These are phyloP conservation scores for Coniochaeta pulveracea DNA, from an alignment of 2,329 filamentous ascomycete genomes.

Conservation along the genomic window DNA sequence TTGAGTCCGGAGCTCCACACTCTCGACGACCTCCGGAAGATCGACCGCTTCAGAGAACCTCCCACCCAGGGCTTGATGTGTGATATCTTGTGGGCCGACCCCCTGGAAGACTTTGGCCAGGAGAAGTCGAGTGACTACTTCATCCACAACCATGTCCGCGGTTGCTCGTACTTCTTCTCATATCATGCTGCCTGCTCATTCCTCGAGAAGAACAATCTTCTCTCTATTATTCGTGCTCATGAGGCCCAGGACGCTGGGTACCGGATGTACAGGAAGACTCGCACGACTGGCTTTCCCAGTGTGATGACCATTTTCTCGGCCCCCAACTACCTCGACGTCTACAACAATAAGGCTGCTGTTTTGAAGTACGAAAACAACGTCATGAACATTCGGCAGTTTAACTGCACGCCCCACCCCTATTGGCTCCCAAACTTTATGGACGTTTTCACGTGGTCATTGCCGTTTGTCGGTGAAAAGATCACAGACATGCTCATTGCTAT, in stretches of 20 bases:
- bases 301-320: conserved; percentile 99
- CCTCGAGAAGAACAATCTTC: conserved; percentile 95
- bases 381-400: conserved; percentile 99
- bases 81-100: conserved; percentile 97
- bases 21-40: conserved; percentile 90
- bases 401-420: conserved; percentile 98
- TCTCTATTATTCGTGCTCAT: conserved; percentile 94
- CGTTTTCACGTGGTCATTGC: conserved; percentile 98
- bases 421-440: conserved; percentile 99
- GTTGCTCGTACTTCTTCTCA: conserved; percentile 98
- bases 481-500: conserved; percentile 99
- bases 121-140: conserved; percentile 98
- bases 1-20: conserved; percentile 93
- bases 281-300: conserved; percentile 94
- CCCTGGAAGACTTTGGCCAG: conserved; percentile 94
- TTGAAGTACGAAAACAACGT: conserved; percentile 99
- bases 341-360: conserved; percentile 99
- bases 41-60: conserved; percentile 95
- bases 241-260: conserved; percentile 98
- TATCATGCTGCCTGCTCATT: conserved; percentile 96
- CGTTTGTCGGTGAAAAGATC: conserved; percentile 97
- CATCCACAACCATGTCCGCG: conserved; percentile 94
- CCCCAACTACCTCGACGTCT: conserved; percentile 96
- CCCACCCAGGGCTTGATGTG: conserved; percentile 98
- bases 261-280: conserved; percentile 97